These are phyloP conservation scores for Carpinus viminea DNA, from an alignment of 306 rosid genomes.

Conservation along the genomic window DNA sequence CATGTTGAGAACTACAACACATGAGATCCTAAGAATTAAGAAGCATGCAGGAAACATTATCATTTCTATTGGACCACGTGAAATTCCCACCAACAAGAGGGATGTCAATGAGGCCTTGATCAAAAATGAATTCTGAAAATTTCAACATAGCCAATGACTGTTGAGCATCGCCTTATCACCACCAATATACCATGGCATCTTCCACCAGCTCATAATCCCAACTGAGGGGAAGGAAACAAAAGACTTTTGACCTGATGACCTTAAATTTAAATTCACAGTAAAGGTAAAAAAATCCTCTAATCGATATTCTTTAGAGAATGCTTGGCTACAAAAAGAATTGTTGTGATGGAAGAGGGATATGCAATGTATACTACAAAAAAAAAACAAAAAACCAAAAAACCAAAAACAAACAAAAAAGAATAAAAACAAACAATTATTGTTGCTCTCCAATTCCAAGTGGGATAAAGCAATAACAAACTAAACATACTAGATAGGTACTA, in stretches of 20 bases:
- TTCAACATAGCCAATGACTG: too few species aligned
- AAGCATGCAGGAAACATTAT: too few species aligned
- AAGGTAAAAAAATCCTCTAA: background rate
- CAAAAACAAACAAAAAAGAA: too few species aligned
- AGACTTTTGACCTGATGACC: background rate
- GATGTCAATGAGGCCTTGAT: too few species aligned
- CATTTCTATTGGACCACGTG: too few species aligned
- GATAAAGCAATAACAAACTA: slow-evolving; percentile 20
- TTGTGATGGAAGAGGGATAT: background rate
- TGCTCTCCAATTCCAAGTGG: background rate
- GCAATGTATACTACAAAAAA: background rate
- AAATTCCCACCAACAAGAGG: too few species aligned
- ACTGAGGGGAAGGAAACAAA: too few species aligned
- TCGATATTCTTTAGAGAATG: background rate
- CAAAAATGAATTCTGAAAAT: too few species aligned
- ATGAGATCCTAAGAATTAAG: background rate
- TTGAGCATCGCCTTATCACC: too few species aligned
- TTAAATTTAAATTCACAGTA: background rate
- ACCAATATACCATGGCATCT: too few species aligned
- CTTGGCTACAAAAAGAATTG: background rate
- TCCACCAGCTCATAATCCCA: too few species aligned
- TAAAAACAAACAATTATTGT: background rate
- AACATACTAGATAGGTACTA: slow-evolving; percentile 78
- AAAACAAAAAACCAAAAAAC: too few species aligned
- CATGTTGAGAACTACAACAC: background rate